Conservation (phyloP, 208 protist genomes). For the Borovskyia barvae region DNA sequence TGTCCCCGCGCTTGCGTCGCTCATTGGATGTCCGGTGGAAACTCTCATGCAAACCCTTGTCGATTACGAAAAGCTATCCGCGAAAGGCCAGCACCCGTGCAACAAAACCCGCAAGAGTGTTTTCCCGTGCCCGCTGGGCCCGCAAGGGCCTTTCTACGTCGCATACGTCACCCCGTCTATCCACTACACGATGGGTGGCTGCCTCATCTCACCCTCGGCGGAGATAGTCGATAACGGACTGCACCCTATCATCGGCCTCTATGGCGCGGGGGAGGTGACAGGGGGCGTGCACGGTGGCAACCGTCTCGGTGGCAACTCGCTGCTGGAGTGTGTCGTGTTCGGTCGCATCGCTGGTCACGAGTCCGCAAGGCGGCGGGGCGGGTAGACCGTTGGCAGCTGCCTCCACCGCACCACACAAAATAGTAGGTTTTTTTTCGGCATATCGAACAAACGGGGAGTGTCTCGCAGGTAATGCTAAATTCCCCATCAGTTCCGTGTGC, state of each 20-base stretch:
- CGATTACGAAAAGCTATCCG: conserved; percentile 46
- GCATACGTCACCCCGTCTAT: conserved; percentile 92
- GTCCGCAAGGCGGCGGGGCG: conserved; percentile 35
- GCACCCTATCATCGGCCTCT: conserved; percentile 87
- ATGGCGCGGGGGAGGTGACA: conserved; percentile 96
- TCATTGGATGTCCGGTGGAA: conserved; percentile 52
- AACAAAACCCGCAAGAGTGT: conserved; percentile 74
- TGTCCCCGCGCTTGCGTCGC: conserved; percentile 42
- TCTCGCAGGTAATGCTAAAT: too few species aligned
- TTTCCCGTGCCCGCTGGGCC: conserved; percentile 62
- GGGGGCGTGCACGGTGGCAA: conserved; percentile 97
- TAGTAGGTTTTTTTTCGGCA: too few species aligned
- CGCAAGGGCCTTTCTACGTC: conserved; percentile 73
- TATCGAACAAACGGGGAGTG: too few species aligned
- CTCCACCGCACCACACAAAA: too few species aligned
- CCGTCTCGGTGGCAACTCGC: conserved; percentile 95
- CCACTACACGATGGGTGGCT: conserved; percentile 97
- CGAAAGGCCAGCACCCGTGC: conserved; percentile 21
- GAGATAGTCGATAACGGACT: conserved; percentile 67
- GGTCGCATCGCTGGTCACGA: conserved; percentile 68
- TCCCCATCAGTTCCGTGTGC: too few species aligned
- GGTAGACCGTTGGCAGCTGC: too few species aligned
- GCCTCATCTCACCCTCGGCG: conserved; percentile 83
- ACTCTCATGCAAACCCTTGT: conserved; percentile 42
- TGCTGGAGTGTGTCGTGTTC: conserved; percentile 87